A percentile compares a stretch with the other conserved stretches of the same genome.
Conservation (phyloP, 176 grass and related monocot genomes). For the Luzula sylvatica region DNA sequence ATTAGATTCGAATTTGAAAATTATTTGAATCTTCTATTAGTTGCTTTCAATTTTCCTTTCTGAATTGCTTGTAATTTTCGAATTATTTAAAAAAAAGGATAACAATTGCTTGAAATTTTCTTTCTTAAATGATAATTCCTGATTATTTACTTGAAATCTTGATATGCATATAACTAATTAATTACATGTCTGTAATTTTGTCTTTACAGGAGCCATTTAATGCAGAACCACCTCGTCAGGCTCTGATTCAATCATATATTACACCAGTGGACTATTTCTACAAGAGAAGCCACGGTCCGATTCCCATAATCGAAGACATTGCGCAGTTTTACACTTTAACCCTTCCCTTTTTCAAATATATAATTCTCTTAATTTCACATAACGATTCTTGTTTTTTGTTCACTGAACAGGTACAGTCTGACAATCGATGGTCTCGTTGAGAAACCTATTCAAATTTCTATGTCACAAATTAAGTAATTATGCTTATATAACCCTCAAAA, state of each 20-base stretch:
- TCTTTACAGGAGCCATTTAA: slow-evolving; percentile 95
- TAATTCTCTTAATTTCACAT: slow-evolving; percentile 6
- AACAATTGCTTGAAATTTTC: no score
- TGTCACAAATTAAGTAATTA: slow-evolving; percentile 78
- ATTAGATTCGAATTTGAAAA: no score
- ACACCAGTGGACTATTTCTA: slow-evolving; percentile 90
- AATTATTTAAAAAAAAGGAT: not conserved
- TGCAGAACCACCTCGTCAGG: slow-evolving; percentile 70
- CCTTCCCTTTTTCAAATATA: not conserved
- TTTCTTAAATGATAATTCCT: no score
- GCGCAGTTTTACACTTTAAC: slow-evolving; percentile 33
- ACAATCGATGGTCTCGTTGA: slow-evolving; percentile 61
- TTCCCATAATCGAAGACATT: slow-evolving; percentile 72
- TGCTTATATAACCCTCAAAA: not conserved
- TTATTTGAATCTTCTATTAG: no score
- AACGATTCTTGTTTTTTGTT: not conserved
- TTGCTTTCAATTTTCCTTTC: not conserved
- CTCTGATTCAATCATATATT: slow-evolving; percentile 58
- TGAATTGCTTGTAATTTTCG: not conserved
- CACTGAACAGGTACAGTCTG: slow-evolving; percentile 59
- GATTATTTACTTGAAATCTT: no score
- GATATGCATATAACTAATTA: no score
- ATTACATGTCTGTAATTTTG: not conserved
- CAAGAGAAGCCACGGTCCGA: slow-evolving; percentile 98
- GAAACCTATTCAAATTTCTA: slow-evolving; percentile 53